These are phyloP conservation scores for Globisporangium orthogonon DNA, from an alignment of 352 stramenopile species.

Conservation along the genomic window DNA sequence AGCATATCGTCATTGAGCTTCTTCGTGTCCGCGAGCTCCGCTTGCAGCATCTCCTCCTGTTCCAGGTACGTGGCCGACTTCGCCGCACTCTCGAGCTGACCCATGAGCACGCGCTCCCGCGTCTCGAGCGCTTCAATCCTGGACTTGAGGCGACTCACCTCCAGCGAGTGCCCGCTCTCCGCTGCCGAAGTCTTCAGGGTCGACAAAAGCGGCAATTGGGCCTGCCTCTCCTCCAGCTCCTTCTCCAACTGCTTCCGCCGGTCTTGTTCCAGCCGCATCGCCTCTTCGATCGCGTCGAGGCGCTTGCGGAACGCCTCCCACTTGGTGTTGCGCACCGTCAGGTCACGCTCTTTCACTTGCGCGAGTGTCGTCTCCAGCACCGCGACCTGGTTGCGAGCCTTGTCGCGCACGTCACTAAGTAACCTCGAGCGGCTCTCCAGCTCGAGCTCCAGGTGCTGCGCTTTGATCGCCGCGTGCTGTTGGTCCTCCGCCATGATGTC, in stretches of 20 bases:
- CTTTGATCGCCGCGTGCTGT: slow-evolving; percentile 42
- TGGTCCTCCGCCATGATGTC: slow-evolving; percentile 42
- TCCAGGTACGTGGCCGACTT: slow-evolving; percentile 22
- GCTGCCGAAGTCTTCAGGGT: slow-evolving; percentile 8
- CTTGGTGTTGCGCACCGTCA: slow-evolving; percentile 48
- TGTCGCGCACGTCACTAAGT: slow-evolving; percentile 26
- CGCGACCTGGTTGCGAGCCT: slow-evolving; percentile 25
- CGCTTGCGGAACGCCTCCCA: slow-evolving; percentile 71
- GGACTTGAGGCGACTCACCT: slow-evolving; percentile 39
- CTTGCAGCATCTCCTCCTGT: slow-evolving; percentile 18
- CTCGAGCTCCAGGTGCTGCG: slow-evolving; percentile 53
- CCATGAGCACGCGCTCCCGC: slow-evolving; percentile 56
- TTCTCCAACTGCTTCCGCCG: slow-evolving; percentile 52
- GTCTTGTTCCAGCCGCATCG: slow-evolving; percentile 46
- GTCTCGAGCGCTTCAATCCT: slow-evolving; percentile 63
- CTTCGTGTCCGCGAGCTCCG: slow-evolving; percentile 27
- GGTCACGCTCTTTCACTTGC: slow-evolving; percentile 52
- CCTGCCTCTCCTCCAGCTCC: slow-evolving; percentile 48
- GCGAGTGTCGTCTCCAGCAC: slow-evolving; percentile 39
- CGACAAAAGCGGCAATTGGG: slow-evolving; percentile 17
- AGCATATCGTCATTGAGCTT: slow-evolving; percentile 43
- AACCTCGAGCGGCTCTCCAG: slow-evolving; percentile 38
- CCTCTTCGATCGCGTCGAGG: slow-evolving; percentile 56
- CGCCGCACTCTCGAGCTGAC: slow-evolving; percentile 34
- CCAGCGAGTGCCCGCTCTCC: slow-evolving; percentile 16